Evolutionary conservation across 805 yeast species (phyloP), one percentile per base, ranked within the genome.

Genomic region (Torulaspora quercuum): DNA sequence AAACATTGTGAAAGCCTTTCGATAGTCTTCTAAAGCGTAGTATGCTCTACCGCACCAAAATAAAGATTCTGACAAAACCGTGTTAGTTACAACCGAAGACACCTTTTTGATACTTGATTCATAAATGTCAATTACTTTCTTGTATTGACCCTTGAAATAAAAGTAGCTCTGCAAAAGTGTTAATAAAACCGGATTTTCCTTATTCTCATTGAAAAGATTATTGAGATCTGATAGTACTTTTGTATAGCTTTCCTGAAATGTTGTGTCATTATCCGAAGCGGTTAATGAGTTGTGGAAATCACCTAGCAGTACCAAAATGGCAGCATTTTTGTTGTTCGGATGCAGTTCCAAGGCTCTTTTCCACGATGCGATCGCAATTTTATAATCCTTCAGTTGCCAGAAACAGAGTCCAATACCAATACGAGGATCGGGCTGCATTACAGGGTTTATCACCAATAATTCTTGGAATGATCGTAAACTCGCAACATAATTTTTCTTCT

Each of bases 351-450:
- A 63, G 1, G 86, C 73, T 53, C 97, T 74, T 44, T 75, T 73
- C 97, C 97, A 92, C 0, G 97, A 82, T 33, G 67, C 65, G 5
- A 73, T 54, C 0, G 98, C 97, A 67, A 86, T 73, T 34, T 73
- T 73, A 45, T 76, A 74, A 58, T 86, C 95, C 35, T 82, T 82
- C 44, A 92, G 66, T 42, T 76, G 76, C 97, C 97, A 92, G 57
- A 80, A 90, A 61, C 97, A 89, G 46, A 92, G 66, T 22, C 98
- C 99, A 43, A 90, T 77, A 18, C 97, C 99, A 42, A 92, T 73
- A 61, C 99, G 72, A 12, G 97, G 94, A 64, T 90, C 97, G 4
- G 97, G 97, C 49, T 75, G 74, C 49, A 82, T 65, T 23, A 82
- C 57, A 2, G 97, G 97, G 44, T 87, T 80, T 33, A 80, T 68